These are phyloP conservation scores for Aspergillus udagawae DNA, from an alignment of 2,329 filamentous ascomycete genomes.

Conservation along the genomic window DNA sequence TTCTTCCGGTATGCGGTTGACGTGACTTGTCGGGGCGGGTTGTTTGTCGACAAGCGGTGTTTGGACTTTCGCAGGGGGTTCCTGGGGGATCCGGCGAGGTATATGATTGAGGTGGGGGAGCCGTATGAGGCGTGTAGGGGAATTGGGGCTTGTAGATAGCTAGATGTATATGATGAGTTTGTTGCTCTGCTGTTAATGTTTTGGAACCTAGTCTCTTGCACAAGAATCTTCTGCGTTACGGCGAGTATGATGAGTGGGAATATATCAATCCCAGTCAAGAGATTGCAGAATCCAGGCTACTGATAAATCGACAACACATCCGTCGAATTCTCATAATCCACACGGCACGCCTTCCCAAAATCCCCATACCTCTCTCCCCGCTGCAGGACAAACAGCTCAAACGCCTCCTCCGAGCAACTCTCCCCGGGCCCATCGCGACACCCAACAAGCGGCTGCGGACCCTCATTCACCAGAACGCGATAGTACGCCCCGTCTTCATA, in stretches of 20 bases:
- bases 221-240: too few relatives aligned
- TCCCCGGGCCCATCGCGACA: conserved; percentile 50
- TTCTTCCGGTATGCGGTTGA: conserved; percentile 1
- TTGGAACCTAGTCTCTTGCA: too few relatives aligned
- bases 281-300: not conserved
- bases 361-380: conserved; percentile 30
- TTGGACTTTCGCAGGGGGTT: not conserved
- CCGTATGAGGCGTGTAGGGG: not conserved
- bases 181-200: too few relatives aligned
- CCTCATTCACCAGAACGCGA: conserved; percentile 50
- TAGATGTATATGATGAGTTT: not conserved
- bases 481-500: conserved; percentile 53
- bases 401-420: conserved; percentile 45
- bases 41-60: not conserved
- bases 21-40: not conserved
- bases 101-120: not conserved
- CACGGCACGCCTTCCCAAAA: conserved; percentile 5
- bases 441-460: conserved; percentile 45
- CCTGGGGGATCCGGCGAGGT: not conserved
- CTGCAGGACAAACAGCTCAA: conserved; percentile 41
- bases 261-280: not conserved
- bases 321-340: not conserved
- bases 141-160: not conserved
- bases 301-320: not conserved
- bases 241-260: too few relatives aligned